A percentile compares a stretch with the other conserved stretches of the same genome.
Evolutionary conservation across 1,284 basidiomycete species (phyloP).

Genomic region (Papiliotrema fonsecae): DNA sequence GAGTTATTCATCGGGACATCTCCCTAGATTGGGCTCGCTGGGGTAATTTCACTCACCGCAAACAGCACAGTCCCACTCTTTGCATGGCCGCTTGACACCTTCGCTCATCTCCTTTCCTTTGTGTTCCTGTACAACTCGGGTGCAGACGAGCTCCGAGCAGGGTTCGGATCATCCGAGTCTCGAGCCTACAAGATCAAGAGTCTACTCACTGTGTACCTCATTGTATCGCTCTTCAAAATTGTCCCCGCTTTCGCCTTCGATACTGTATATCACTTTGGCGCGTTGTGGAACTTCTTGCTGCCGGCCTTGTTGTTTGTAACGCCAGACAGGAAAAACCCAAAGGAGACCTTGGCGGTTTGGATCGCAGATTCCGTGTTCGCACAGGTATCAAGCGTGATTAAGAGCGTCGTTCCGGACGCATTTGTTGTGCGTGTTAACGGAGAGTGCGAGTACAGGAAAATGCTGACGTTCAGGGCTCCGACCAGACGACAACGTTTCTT

Average conservation of each 20-base stretch:
- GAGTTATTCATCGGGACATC: slow-evolving; percentile 3
- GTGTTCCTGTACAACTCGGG: slow-evolving; percentile 29
- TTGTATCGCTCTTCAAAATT: slow-evolving; percentile 24
- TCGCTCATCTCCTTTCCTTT: slow-evolving; percentile 20
- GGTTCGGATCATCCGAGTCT: slow-evolving; percentile 16
- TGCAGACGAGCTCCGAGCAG: slow-evolving; percentile 12
- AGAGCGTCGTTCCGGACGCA: slow-evolving; percentile 14
- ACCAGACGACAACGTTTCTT: slow-evolving; percentile 11
- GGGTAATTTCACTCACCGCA: not conserved
- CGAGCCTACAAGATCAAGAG: slow-evolving; percentile 20
- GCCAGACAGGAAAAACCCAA: slow-evolving; percentile 14
- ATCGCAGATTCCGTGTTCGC: slow-evolving; percentile 26
- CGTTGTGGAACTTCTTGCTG: slow-evolving; percentile 31
- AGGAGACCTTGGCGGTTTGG: slow-evolving; percentile 24
- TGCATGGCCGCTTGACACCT: slow-evolving; percentile 23
- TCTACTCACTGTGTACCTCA: slow-evolving; percentile 17
- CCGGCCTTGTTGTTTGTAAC: slow-evolving; percentile 28
- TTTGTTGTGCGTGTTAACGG: slow-evolving; percentile 10
- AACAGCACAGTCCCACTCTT: slow-evolving; percentile 20
- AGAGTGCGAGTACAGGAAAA: not conserved
- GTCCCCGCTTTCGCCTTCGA: slow-evolving; percentile 29
- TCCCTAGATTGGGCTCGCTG: too few species aligned
- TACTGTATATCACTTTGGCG: slow-evolving; percentile 31
- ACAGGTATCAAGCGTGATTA: slow-evolving; percentile 12
- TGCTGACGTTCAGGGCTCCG: slow-evolving; percentile 9